Base-by-base conservation (phyloP, 768 basidiomycete species). In the Trametes gibbosa region DNA sequence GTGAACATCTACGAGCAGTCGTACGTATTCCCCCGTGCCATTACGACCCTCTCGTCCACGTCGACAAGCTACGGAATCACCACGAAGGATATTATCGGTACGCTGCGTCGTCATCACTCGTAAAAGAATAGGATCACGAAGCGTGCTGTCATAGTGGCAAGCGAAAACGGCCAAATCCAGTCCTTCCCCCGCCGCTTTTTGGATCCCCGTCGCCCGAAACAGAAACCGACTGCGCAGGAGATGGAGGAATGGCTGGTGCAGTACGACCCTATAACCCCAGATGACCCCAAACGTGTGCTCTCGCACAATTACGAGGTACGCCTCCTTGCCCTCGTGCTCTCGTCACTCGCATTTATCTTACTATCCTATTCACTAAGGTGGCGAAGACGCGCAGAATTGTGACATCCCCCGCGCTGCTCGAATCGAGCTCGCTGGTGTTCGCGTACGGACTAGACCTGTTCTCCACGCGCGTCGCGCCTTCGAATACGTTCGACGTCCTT, bases 361-460 rank as follows among this genome's bases (percentile, higher is more conserved):
- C 9, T 24, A 19, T 17, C 2, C 13, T 1, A 23, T 46, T n/a
- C 24, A n/a, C n/a, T 21, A 59, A 92, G 90, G 83, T 94, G 32
- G 81, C 84, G 14, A 84, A 85, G 50, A 79, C 85, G n/a, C 79
- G 80, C 40, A 75, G 77, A 17, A 86, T 98, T 48, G 65, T 89
- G 16, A 87, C 95, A 1, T 81, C 92, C 0, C 91, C 95, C 0
- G 86, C 95, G 0, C 79, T 92, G 2, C 82, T 97, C 24, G 96
- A 98, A 72, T 95, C 93, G 5, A 98, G 94, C 0, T 94, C 94
- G 0, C 74, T 98, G 6, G 83, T 98, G 25, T 85, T 98, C 67
- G 84, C 86, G 0, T 86, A 87, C 66, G 95, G 96, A 5, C 79
- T 95, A 8, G 96, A 98, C 73, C 78, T 98, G 63, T 98, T 98